Evolutionary conservation across 2,329 filamentous ascomycete species (phyloP).

Genomic region (Lecanosticta acicola): DNA sequence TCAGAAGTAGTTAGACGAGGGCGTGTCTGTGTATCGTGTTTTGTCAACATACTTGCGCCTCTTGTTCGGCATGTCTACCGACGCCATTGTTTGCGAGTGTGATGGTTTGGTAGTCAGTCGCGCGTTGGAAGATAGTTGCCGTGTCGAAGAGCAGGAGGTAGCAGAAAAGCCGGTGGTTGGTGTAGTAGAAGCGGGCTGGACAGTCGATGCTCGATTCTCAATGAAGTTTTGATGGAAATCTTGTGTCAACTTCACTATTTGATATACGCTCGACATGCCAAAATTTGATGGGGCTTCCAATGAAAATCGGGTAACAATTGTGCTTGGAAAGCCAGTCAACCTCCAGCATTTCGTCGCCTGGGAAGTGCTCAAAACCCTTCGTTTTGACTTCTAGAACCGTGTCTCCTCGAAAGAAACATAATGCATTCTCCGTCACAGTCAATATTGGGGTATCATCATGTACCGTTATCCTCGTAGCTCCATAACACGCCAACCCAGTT

Average conservation of each 20-base stretch:
- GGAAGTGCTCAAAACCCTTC: too few relatives aligned
- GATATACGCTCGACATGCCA: too few relatives aligned
- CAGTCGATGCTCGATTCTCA: too few relatives aligned
- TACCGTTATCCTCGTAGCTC: neutral
- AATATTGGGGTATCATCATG: neutral
- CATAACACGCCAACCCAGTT: neutral
- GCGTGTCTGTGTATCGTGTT: too few relatives aligned
- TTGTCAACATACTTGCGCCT: slow-evolving; percentile 11
- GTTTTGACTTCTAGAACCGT: too few relatives aligned
- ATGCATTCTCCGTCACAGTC: neutral
- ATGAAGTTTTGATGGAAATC: too few relatives aligned
- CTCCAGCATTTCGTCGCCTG: too few relatives aligned
- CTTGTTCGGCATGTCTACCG: slow-evolving; percentile 2
- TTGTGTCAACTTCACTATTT: too few relatives aligned
- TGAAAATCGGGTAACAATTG: too few relatives aligned
- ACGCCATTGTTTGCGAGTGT: neutral
- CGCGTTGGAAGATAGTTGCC: neutral
- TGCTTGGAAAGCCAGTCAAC: too few relatives aligned
- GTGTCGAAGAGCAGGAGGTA: neutral
- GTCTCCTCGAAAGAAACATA: too few relatives aligned
- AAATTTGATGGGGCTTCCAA: too few relatives aligned
- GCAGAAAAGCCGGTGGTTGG: neutral
- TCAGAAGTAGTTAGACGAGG: neutral
- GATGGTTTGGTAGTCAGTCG: neutral
- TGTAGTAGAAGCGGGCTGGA: neutral